phyloP scores from a whole-genome alignment of 2,329 filamentous ascomycete genomes.

The Coleophoma crateriformis region DNA sequence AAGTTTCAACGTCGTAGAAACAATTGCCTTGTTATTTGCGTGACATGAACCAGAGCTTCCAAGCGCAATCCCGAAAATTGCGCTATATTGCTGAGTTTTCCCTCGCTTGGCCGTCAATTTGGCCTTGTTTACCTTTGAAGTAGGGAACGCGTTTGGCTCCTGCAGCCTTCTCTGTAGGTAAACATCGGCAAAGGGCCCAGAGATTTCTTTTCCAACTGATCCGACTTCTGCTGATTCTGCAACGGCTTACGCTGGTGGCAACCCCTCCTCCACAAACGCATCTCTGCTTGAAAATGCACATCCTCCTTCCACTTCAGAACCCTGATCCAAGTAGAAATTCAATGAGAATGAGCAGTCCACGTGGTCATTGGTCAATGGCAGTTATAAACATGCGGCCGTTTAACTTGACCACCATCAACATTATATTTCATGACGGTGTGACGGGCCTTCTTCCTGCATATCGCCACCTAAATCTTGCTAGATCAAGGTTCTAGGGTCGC shows the following conservation, averaged over 20 bases:
- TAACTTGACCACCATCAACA: no score
- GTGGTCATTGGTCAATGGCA: not conserved
- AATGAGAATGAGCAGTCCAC: not conserved
- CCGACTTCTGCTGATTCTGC: constrained; percentile 8
- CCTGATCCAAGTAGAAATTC: not conserved
- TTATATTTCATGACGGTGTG: not conserved
- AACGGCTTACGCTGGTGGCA: constrained; percentile 7
- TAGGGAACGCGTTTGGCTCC: constrained; percentile 5
- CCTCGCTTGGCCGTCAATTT: constrained; percentile 15
- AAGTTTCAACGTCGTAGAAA: constrained; percentile 4
- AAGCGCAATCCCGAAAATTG: not conserved
- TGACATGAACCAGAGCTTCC: not conserved
- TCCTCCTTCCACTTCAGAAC: not conserved
- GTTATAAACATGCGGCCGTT: no score
- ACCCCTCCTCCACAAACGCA: constrained; percentile 1
- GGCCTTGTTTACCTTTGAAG: constrained; percentile 21
- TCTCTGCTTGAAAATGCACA: not conserved
- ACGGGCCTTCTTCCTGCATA: not conserved
- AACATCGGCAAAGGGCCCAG: constrained; percentile 18
- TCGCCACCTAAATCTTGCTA: not conserved
- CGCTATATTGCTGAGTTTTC: no score
- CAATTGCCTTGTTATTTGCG: not conserved
- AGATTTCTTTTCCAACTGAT: constrained; percentile 12
- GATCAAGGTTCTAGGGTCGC: not conserved
- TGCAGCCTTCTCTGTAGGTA: constrained; percentile 13